Evolutionary conservation across 176 grass and related monocot species (phyloP), one percentile per base, ranked within the genome.

Genomic region (Carex pumila): DNA sequence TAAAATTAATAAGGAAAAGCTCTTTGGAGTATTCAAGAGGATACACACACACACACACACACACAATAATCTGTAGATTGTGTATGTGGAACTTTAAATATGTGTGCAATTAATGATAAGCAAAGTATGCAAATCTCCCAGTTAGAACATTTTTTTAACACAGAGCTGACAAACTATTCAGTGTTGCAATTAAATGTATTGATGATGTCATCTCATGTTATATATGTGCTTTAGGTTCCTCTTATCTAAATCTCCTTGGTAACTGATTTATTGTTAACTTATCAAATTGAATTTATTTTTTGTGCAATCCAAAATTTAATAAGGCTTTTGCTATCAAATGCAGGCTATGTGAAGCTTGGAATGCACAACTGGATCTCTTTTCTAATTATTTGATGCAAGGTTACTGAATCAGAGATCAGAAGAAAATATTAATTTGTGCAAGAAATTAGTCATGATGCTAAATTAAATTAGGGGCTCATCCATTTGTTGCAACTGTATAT

Each of bases 401-500:
- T 52, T 68, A 65, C 61, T 31, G 36, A 83, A 64, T 83, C 21
- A 54, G 61, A 82, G 8, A 32, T 19, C 34, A 30, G 39, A 34
- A 17, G 22, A 83, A 30, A 29, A 50, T 49, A 8, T 29, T 18
- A 49, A 66, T 67, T 31, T 83, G 41, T 83, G 61, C 52, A 76
- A n/a, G 45, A 25, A 54, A 45, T 82, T 10, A 49, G 6, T 52
- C 31, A 75, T n/a, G 36, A 45, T 62, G 79, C 21, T 82, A 45
- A 82, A 39, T 39, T 36, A 36, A 65, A 7, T 75, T 76, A 76
- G 36, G 71, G 32, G 60, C 80, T 36, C 43, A 82, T 63, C 34
- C 57, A 81, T 81, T 81, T 43, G 37, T 68, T 83, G 19, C 47
- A 50, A 29, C 13, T 83, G 80, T 83, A 68, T 49, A 77, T 83